Percentiles rank a stretch among this genome's conserved stretches.
These are phyloP conservation scores for Vachellia pachyceras DNA, from an alignment of 306 rosid genomes.

Conservation along the genomic window DNA sequence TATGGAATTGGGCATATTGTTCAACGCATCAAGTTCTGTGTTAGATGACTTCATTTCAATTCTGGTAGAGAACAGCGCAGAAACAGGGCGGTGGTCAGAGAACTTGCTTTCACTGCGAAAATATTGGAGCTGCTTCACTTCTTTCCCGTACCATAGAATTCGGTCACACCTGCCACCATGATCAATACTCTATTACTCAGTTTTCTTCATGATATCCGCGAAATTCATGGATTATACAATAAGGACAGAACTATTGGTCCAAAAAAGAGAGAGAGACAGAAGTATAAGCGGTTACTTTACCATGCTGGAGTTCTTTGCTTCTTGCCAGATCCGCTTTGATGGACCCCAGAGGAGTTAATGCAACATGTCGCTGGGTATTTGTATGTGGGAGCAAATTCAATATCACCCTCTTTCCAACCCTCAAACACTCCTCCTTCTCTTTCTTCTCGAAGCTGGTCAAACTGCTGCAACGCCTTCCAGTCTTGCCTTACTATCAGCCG, in stretches of 20 bases:
- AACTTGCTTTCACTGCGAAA: conserved; percentile 89
- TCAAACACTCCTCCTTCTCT: conserved; percentile 83
- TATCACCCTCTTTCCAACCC: conserved; percentile 91
- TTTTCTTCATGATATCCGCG: conserved; percentile 9
- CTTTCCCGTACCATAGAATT: conserved; percentile 94
- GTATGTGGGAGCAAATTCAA: conserved; percentile 90
- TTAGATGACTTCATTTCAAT: conserved; percentile 51
- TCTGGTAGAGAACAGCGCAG: conserved; percentile 84
- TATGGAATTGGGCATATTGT: background rate
- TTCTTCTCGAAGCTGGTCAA: conserved; percentile 83
- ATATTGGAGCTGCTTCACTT: conserved; percentile 82
- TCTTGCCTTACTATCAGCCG: conserved; percentile 71
- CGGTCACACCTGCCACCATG: conserved; percentile 79
- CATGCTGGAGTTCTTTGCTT: conserved; percentile 98
- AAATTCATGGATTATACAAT: background rate
- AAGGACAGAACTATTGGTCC: background rate
- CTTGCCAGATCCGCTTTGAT: conserved; percentile 73
- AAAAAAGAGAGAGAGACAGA: too few relatives aligned
- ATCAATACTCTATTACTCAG: conserved; percentile 5
- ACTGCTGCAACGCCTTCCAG: conserved; percentile 83
- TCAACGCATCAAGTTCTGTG: conserved; percentile 47
- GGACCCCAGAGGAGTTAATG: conserved; percentile 73
- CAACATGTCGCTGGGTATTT: conserved; percentile 70
- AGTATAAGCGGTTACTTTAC: conserved; percentile 45
- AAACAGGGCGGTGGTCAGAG: conserved; percentile 96